Percentiles rank a stretch among this genome's conserved stretches.
Conservation (phyloP, 2,329 filamentous ascomycete genomes). For the Exophiala mesophila region DNA sequence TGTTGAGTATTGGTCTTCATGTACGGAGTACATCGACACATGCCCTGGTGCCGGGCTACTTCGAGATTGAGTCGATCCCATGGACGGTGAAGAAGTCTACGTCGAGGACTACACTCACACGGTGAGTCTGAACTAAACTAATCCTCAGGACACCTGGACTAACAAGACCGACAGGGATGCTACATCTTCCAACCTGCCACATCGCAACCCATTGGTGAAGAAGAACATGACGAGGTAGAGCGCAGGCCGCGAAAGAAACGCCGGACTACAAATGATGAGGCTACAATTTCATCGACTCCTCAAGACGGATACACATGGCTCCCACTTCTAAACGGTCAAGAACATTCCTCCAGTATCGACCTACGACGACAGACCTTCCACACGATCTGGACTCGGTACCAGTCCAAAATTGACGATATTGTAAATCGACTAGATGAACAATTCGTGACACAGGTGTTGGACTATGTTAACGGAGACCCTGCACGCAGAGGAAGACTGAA, state of each 20-base stretch:
- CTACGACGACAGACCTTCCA: constrained; percentile 36
- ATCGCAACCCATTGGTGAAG: background rate
- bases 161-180: constrained; percentile 17
- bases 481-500: constrained; percentile 6
- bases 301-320: constrained; percentile 30
- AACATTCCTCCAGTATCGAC: constrained; percentile 31
- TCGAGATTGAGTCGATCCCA: too few relatives aligned
- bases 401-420: constrained; percentile 37
- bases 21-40: too few relatives aligned
- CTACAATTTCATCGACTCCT: constrained; percentile 11
- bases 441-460: constrained; percentile 33
- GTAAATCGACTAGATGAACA: constrained; percentile 37
- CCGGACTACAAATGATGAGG: constrained; percentile 44
- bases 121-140: constrained; percentile 8
- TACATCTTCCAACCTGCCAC: constrained; percentile 22
- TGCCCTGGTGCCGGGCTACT: too few relatives aligned
- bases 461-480: constrained; percentile 4
- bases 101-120: constrained; percentile 16
- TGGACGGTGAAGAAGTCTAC: constrained; percentile 8
- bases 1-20: too few relatives aligned
- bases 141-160: background rate
- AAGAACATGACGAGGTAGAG: constrained; percentile 16
- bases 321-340: constrained; percentile 37
- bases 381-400: constrained; percentile 36
- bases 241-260: constrained; percentile 54